These are phyloP conservation scores for Gaertneriomyces sp. DNA, from an alignment of 192 early-diverging fungal species.

Conservation along the genomic window DNA sequence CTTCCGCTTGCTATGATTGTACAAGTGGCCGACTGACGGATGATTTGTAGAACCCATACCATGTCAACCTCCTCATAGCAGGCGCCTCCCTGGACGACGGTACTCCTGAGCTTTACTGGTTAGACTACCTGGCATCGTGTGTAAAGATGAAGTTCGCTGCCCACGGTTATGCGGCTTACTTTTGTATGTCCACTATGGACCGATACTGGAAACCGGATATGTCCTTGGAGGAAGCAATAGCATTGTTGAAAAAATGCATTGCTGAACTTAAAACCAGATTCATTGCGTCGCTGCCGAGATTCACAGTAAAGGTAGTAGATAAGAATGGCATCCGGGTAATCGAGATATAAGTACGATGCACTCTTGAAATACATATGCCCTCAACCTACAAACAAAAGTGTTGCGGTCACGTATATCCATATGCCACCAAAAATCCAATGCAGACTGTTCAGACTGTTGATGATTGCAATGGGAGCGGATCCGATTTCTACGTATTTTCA, in stretches of 20 bases:
- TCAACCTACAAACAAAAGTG: too few species aligned
- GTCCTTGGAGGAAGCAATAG: slow-evolving; percentile 77
- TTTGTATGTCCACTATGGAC: slow-evolving; percentile 87
- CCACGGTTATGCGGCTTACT: slow-evolving; percentile 92
- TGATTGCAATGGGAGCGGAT: too few species aligned
- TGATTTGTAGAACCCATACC: slow-evolving; percentile 68
- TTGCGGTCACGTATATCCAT: too few species aligned
- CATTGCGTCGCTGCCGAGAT: slow-evolving; percentile 78
- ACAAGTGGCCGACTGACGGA: background rate
- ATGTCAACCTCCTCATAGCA: slow-evolving; percentile 84
- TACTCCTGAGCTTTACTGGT: slow-evolving; percentile 79
- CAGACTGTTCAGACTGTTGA: too few species aligned
- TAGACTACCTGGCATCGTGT: slow-evolving; percentile 82
- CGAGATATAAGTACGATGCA: slow-evolving; percentile 7
- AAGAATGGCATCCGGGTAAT: slow-evolving; percentile 70
- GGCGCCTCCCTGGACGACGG: slow-evolving; percentile 76
- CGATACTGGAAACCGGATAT: slow-evolving; percentile 81
- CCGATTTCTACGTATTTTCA: too few species aligned
- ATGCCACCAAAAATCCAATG: too few species aligned
- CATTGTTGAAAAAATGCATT: slow-evolving; percentile 80
- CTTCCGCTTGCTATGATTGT: background rate
- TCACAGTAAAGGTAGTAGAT: slow-evolving; percentile 80
- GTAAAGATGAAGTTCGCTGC: slow-evolving; percentile 78
- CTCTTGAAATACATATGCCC: background rate
- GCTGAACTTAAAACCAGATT: slow-evolving; percentile 79